Conservation (phyloP, 805 yeast species). For the Candida qinlingensis region DNA sequence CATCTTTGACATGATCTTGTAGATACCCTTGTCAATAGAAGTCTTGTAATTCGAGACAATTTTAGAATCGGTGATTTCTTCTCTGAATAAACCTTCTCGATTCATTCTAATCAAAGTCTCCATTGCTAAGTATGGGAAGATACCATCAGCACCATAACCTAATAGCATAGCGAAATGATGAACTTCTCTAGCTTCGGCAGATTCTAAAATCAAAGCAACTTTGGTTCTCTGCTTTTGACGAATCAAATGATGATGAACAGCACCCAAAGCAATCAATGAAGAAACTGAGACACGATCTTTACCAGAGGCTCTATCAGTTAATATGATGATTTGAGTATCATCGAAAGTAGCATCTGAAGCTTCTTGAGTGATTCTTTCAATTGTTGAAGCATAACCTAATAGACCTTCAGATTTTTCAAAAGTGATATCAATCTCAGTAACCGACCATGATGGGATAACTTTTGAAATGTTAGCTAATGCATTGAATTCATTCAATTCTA, state of each 20-base stretch:
- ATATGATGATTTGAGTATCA: conserved; percentile 65
- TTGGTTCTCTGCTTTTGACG: conserved; percentile 94
- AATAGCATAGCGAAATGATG: conserved; percentile 92
- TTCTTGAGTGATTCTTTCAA: conserved; percentile 81
- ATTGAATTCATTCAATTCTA: conserved; percentile 64
- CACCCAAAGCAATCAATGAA: conserved; percentile 89
- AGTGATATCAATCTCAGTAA: conserved; percentile 80
- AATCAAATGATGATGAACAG: conserved; percentile 94
- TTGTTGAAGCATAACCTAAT: conserved; percentile 76
- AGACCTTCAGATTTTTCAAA: conserved; percentile 79
- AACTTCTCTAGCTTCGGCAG: conserved; percentile 96
- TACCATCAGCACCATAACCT: conserved; percentile 97
- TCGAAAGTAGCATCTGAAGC: conserved; percentile 82
- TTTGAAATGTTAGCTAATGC: conserved; percentile 69
- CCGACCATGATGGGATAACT: conserved; percentile 84
- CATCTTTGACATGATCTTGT: conserved; percentile 98
- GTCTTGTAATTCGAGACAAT: conserved; percentile 75
- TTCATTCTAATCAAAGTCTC: conserved; percentile 85
- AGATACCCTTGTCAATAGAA: conserved; percentile 84
- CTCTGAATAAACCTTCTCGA: conserved; percentile 65
- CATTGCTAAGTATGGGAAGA: conserved; percentile 89
- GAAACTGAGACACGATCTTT: conserved; percentile 72
- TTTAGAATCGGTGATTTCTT: conserved; percentile 49
- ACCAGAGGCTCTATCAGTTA: conserved; percentile 64
- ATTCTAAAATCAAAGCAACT: conserved; percentile 86